Conservation (phyloP, 345 rosid genomes). For the Gossypium australe region DNA sequence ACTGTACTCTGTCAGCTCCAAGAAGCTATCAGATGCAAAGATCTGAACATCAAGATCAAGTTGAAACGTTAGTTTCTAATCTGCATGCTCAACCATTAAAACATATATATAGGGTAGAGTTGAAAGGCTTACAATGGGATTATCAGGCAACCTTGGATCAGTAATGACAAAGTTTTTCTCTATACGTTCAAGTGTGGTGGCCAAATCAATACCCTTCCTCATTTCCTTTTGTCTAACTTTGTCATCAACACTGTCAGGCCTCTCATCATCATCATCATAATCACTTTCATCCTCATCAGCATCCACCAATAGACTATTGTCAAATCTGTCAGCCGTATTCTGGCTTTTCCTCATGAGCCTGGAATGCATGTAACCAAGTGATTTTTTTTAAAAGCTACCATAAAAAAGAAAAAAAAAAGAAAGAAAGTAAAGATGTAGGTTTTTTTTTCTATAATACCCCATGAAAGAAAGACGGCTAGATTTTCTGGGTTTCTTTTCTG, state of each 20-base stretch:
- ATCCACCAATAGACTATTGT: constrained; percentile 29
- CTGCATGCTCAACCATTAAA: neutral
- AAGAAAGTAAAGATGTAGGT: too few relatives aligned
- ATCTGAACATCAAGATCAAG: constrained; percentile 43
- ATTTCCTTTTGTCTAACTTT: constrained; percentile 81
- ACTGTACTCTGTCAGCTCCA: constrained; percentile 94
- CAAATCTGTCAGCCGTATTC: constrained; percentile 38
- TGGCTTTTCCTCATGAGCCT: constrained; percentile 54
- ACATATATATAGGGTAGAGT: neutral
- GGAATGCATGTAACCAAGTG: neutral
- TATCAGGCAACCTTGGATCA: constrained; percentile 96
- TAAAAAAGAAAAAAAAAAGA: neutral
- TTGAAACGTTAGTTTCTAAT: constrained; percentile 1
- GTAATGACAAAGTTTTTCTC: constrained; percentile 98
- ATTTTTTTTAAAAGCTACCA: neutral
- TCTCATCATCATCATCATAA: constrained; percentile 34
- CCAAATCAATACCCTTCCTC: constrained; percentile 98
- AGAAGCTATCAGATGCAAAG: constrained; percentile 95
- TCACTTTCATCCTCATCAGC: constrained; percentile 40
- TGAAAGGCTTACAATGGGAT: constrained; percentile 75
- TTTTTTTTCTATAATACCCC: constrained; percentile 36
- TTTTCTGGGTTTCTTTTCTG: constrained; percentile 61
- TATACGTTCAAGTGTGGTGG: constrained; percentile 96
- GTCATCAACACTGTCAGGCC: constrained; percentile 74
- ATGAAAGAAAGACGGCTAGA: constrained; percentile 73